Base-by-base conservation (phyloP, 176 grass and related monocot genomes). In the Oryza meridionalis region DNA sequence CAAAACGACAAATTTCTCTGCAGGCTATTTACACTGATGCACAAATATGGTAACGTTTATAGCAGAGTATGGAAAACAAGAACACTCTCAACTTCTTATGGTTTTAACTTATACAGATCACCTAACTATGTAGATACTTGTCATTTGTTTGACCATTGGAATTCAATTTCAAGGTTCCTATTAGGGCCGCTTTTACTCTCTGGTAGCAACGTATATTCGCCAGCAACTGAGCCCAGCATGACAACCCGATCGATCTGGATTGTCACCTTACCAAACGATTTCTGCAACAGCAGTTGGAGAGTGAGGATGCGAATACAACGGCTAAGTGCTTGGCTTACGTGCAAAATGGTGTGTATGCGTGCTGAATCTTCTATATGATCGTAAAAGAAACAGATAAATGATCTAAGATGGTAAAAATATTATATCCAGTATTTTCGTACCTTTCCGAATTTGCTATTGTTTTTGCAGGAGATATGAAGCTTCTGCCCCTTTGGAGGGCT, bases 381-480 rank as follows among this genome's bases (percentile, higher is more conserved):
- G 7, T 51, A 58, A 58, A 58, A 58, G 53, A 79, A 37, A 37
- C 12, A 31, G 15, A 67, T 58, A 31, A 65, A 26, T 3, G 45
- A 66, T 21, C 6, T 78, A 49, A 68, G 35, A 5, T 69, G 33
- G 17, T 32, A 21, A 49, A 33, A 78, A 64, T 26, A 80, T 62
- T 38, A 75, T 79, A 33, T 58, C n/a, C 27, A 31, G 24, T 79
- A 72, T 87, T 75, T 46, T 2, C 4, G 13, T 88, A 99, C 97
- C 97, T 99, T 99, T 83, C 97, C 97, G 9, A 99, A 92, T 89
- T 99, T 99, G 84, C 97, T 99, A 79, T 99, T 99, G 76, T 99
- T 99, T 85, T 92, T 99, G 97, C 97, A 99, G 14, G 97, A 99
- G 63, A 99, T 99, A 67, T 99, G 97, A 82, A 99, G 91, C 76